Base-by-base conservation (phyloP, 805 yeast genomes). In the Candida sakaeoensis region DNA sequence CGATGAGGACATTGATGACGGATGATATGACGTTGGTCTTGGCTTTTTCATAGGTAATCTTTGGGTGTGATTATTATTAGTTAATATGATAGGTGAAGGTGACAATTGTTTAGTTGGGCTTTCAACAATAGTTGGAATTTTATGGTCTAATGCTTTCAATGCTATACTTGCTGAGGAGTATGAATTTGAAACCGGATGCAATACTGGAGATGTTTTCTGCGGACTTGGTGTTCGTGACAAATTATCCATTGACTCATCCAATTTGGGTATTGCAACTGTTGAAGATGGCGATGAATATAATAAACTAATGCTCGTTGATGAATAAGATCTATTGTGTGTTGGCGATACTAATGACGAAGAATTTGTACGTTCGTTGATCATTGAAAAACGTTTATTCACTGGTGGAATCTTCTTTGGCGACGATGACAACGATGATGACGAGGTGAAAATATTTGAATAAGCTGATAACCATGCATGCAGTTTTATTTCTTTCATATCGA, bases 381-480 rank as follows among this genome's bases (percentile, higher is more conserved):
- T 66, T 15, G 78, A 63, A 46, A 70, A 65, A 41, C 76, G 65
- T 54, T 74, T 65, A 42, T 60, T 57, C 37, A 59, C 60, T 42
- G 54, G 12, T n/a, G 4, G 17, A 5, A 21, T 21, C 8, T 28
- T 25, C 55, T 37, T 38, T 37, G 42, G 12, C 22, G 44, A 6
- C 32, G 38, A 10, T 42, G 44, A 17, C 15, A 23, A 12, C 14
- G 15, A 14, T n/a, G 9, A 10, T 28, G 32, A 13, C 9, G 17
- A 15, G 5, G 32, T 28, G 18, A 93, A 66, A 65, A 90, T 85
- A 49, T 81, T 81, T 10, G 81, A 79, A 63, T 91, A 89, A 2
- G 88, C 84, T n/a, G 82, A 68, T 41, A 93, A 61, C 99, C 99
- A 91, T 19, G 85, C 79, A 60, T 91, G 99, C 21, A 79, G 69